phyloP scores from a whole-genome alignment of 73 alveolate species.

The Paramecium pentaurelia region DNA sequence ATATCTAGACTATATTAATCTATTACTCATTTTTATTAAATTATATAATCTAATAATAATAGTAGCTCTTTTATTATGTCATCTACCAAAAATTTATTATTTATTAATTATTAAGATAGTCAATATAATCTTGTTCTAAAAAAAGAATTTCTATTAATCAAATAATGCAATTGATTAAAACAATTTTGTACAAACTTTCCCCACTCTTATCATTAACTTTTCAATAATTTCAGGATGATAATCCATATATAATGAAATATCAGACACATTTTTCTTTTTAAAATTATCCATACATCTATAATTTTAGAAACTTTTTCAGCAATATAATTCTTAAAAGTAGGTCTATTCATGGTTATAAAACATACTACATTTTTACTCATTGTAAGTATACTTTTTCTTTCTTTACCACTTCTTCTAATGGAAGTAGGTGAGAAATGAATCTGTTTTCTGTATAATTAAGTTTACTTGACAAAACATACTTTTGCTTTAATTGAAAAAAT shows the following conservation, averaged over 20 bases:
- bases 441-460: too few species aligned
- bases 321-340: not conserved
- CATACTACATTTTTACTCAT: not conserved
- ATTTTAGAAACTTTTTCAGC: not conserved
- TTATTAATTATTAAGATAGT: not conserved
- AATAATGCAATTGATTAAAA: slow-evolving; percentile 81
- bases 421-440: too few species aligned
- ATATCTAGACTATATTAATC: not conserved
- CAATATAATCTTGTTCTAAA: slow-evolving; percentile 79
- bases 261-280: slow-evolving; percentile 49
- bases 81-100: too few species aligned
- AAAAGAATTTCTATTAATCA: slow-evolving; percentile 80
- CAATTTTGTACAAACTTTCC: slow-evolving; percentile 84
- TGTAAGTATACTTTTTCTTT: not conserved
- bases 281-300: slow-evolving; percentile 79
- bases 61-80: too few species aligned
- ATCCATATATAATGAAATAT: slow-evolving; percentile 58
- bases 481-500: too few species aligned
- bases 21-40: not conserved
- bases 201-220: slow-evolving; percentile 80
- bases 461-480: too few species aligned
- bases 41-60: not conserved
- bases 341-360: not conserved
- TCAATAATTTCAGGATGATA: slow-evolving; percentile 91
- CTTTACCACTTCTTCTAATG: too few species aligned